phyloP scores from a whole-genome alignment of 345 rosid species.

The Bruguiera gymnorhiza region DNA sequence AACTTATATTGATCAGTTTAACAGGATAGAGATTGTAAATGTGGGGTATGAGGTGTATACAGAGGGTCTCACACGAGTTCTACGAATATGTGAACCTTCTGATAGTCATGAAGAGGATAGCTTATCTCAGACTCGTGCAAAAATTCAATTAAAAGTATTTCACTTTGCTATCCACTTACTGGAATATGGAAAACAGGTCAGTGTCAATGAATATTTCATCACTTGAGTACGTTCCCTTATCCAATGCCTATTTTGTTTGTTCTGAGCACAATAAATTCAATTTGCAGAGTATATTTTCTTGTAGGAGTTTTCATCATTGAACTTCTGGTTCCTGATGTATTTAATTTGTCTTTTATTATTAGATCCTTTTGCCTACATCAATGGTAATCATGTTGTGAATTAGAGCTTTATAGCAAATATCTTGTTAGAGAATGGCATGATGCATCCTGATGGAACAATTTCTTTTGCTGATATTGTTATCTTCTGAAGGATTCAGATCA shows the following conservation, averaged over 20 bases:
- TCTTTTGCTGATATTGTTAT: slow-evolving; percentile 16
- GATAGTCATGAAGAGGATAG: slow-evolving; percentile 43
- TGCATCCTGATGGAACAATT: neutral
- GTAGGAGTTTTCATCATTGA: neutral
- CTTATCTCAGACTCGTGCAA: slow-evolving; percentile 44
- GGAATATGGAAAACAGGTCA: slow-evolving; percentile 66
- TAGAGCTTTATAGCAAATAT: neutral
- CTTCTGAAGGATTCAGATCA: slow-evolving; percentile 51
- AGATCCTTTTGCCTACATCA: neutral
- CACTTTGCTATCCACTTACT: slow-evolving; percentile 64
- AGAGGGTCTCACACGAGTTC: slow-evolving; percentile 77
- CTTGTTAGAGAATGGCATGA: neutral
- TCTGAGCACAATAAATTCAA: neutral
- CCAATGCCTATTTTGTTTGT: neutral
- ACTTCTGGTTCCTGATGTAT: neutral
- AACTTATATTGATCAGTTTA: slow-evolving; percentile 33
- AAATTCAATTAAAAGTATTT: slow-evolving; percentile 61
- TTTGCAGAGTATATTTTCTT: neutral
- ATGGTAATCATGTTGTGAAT: neutral
- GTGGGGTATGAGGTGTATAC: slow-evolving; percentile 93
- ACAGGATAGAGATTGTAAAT: slow-evolving; percentile 46
- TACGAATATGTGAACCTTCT: slow-evolving; percentile 69
- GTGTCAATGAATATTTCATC: slow-evolving; percentile 19
- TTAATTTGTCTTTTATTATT: slow-evolving; percentile 7
- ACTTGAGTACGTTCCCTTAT: neutral